These are phyloP conservation scores for Ensete glaucum DNA, from an alignment of 176 grass and related monocot genomes.

Conservation along the genomic window DNA sequence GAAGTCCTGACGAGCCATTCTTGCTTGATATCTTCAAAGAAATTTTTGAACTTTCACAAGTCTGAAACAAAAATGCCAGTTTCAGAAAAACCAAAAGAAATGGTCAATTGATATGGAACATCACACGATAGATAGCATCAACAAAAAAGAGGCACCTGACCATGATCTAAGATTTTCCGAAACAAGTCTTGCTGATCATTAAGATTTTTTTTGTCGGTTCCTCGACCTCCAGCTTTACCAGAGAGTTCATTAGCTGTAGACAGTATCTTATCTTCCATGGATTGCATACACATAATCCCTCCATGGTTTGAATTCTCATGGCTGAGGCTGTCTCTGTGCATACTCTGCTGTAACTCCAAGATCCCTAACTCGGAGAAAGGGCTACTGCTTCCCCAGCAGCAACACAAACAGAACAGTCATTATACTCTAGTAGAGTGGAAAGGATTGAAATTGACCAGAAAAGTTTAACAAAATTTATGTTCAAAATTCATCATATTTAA, in stretches of 20 bases:
- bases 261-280: slow-evolving; percentile 74
- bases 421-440: slow-evolving; percentile 63
- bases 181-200: slow-evolving; percentile 82
- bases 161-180: slow-evolving; percentile 71
- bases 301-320: slow-evolving; percentile 40
- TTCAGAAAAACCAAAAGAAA: neutral
- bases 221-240: slow-evolving; percentile 70
- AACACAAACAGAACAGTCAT: slow-evolving; percentile 82
- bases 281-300: slow-evolving; percentile 71
- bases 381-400: slow-evolving; percentile 90
- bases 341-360: slow-evolving; percentile 38
- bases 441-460: slow-evolving; percentile 53
- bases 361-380: slow-evolving; percentile 69
- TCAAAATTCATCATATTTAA: neutral
- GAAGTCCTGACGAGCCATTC: slow-evolving; percentile 51
- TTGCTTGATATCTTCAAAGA: slow-evolving; percentile 71
- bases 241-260: slow-evolving; percentile 50
- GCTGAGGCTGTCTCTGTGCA: slow-evolving; percentile 7
- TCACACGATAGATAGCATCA: neutral
- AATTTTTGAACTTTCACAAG: slow-evolving; percentile 57
- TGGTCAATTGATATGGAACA: neutral
- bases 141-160: slow-evolving; percentile 37
- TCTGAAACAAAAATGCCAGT: slow-evolving; percentile 28
- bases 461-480: neutral
- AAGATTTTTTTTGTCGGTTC: slow-evolving; percentile 94